Evolutionary conservation across 2,329 filamentous ascomycete genomes (phyloP).

Genomic region (Leptographium lundbergii): DNA sequence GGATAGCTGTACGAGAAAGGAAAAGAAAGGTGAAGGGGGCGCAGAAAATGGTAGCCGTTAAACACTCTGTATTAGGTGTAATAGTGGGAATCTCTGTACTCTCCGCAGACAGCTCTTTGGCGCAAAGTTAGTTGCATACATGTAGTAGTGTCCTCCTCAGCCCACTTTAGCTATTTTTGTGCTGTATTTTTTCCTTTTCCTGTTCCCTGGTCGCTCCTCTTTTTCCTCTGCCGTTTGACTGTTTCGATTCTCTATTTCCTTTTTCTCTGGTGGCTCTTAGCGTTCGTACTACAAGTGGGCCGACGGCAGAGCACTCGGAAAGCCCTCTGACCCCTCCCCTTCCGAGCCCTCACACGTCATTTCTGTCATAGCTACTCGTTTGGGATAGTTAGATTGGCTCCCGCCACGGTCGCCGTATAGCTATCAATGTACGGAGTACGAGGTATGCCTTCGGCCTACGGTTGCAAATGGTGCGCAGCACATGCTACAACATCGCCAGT

Average conservation of each 20-base stretch:
- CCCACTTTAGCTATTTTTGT: neutral
- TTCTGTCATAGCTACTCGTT: conserved; percentile 7
- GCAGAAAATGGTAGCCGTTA: neutral
- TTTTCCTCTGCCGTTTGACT: neutral
- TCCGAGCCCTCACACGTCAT: conserved; percentile 6
- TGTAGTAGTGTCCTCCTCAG: neutral
- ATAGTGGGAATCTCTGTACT: neutral
- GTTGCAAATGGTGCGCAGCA: neutral
- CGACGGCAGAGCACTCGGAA: conserved; percentile 3
- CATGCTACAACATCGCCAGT: neutral
- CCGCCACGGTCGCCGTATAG: neutral
- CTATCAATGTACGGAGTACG: neutral
- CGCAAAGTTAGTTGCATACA: neutral
- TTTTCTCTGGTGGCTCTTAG: neutral
- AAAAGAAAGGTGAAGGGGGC: neutral
- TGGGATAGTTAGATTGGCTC: conserved; percentile 2
- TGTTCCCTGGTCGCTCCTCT: neutral
- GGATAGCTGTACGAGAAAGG: neutral
- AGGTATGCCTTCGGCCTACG: too few species aligned
- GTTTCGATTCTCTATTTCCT: neutral
- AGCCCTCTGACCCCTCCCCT: neutral
- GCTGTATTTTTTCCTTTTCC: neutral
- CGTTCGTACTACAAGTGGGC: neutral
- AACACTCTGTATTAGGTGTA: neutral
- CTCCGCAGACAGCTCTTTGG: neutral